Percentiles rank a stretch among this genome's conserved stretches.
phyloP scores from a whole-genome alignment of 2,329 filamentous ascomycete genomes.

The Exophiala sp. region DNA sequence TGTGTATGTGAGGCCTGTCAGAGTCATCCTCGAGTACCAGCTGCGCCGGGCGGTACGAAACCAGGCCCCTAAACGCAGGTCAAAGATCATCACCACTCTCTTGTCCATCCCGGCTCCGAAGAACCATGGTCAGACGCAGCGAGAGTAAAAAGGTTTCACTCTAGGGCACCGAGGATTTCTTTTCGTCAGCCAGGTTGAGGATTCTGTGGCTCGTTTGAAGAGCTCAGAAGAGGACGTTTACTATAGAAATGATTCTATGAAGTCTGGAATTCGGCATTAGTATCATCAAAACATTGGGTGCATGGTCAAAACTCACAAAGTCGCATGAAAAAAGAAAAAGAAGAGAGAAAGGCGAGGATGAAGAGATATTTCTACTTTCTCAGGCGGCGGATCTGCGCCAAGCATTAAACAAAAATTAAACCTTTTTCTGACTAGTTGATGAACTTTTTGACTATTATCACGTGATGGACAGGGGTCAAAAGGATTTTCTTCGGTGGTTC shows the following conservation, averaged over 20 bases:
- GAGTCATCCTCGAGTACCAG: slow-evolving; percentile 31
- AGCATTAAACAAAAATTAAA: neutral
- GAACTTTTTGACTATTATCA: too few species aligned
- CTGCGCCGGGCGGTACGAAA: slow-evolving; percentile 29
- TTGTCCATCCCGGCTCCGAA: slow-evolving; percentile 42
- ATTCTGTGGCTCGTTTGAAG: slow-evolving; percentile 86
- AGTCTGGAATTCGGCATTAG: slow-evolving; percentile 14
- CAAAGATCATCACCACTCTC: slow-evolving; percentile 94
- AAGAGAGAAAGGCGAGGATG: slow-evolving; percentile 18
- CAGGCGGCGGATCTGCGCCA: slow-evolving; percentile 1
- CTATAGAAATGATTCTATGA: slow-evolving; percentile 80
- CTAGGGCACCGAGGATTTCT: slow-evolving; percentile 80
- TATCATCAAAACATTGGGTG: slow-evolving; percentile 26
- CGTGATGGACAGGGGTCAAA: too few species aligned
- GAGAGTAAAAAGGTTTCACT: slow-evolving; percentile 66
- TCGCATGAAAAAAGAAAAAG: slow-evolving; percentile 40
- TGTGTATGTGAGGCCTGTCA: slow-evolving; percentile 26
- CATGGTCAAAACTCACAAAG: slow-evolving; percentile 39
- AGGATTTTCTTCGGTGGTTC: neutral
- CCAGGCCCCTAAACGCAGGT: slow-evolving; percentile 46
- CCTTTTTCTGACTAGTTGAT: neutral
- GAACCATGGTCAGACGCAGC: slow-evolving; percentile 33
- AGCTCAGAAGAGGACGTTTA: slow-evolving; percentile 90
- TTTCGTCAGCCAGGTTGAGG: slow-evolving; percentile 93
- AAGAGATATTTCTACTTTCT: neutral